Evolutionary conservation across 352 stramenopile genomes (phyloP).

Genomic region (Phytophthora citricola): DNA sequence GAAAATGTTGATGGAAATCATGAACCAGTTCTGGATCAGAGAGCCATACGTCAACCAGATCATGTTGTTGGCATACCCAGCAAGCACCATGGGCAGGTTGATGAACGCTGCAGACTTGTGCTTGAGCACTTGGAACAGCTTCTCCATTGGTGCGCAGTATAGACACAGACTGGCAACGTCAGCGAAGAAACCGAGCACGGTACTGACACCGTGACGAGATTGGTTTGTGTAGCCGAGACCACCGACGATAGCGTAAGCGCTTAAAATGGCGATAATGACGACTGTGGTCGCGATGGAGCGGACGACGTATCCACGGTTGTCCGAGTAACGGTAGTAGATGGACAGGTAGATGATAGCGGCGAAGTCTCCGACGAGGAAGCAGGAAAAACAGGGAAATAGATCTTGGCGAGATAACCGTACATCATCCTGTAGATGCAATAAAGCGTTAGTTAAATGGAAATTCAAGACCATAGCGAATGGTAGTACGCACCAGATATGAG

Average conservation of each 20-base stretch:
- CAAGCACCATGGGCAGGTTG: conserved; percentile 57
- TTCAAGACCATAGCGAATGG: neutral
- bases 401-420: conserved; percentile 56
- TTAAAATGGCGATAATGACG: conserved; percentile 32
- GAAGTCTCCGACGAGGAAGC: conserved; percentile 49
- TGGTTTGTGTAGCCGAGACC: conserved; percentile 43
- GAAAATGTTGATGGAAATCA: conserved; percentile 48
- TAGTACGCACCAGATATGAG: conserved; percentile 40
- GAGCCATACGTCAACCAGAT: conserved; percentile 60
- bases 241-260: conserved; percentile 45
- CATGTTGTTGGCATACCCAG: conserved; percentile 50
- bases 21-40: conserved; percentile 43
- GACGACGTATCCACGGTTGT: conserved; percentile 36
- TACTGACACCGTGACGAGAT: conserved; percentile 36
- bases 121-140: conserved; percentile 50
- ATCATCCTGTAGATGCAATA: conserved; percentile 40
- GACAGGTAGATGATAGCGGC: conserved; percentile 49
- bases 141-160: conserved; percentile 58
- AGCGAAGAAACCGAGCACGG: conserved; percentile 43
- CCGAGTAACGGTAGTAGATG: conserved; percentile 58
- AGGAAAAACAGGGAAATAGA: conserved; percentile 54
- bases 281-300: conserved; percentile 28
- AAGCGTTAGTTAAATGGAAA: conserved; percentile 3
- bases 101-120: conserved; percentile 50
- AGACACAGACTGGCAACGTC: conserved; percentile 38